A percentile compares a stretch with the other conserved stretches of the same genome.
Evolutionary conservation across 139 green algal species (phyloP).

Genomic region (Chlorella sp.): DNA sequence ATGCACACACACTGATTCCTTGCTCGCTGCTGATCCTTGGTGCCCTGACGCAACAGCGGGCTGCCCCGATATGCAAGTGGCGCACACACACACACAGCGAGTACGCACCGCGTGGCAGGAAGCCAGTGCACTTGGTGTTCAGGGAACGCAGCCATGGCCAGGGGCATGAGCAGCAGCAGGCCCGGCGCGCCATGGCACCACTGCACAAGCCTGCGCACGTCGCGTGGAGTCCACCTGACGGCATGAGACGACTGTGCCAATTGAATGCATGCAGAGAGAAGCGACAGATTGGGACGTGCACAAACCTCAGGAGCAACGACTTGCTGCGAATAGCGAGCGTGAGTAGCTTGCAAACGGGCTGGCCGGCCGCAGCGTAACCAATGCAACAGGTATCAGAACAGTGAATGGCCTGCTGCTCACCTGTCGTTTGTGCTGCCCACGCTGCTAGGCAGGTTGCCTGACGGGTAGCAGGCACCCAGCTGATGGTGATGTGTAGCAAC

Average conservation of each 20-base stretch:
- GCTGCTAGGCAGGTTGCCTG: constrained; percentile 1
- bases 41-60: too few relatives aligned
- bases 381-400: background rate
- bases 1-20: too few relatives aligned
- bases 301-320: background rate
- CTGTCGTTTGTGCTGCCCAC: background rate
- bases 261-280: background rate
- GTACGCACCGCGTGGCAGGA: too few relatives aligned
- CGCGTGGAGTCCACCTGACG: background rate
- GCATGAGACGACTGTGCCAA: background rate
- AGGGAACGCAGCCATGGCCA: background rate
- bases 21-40: too few relatives aligned
- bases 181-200: constrained; percentile 3
- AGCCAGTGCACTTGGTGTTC: too few relatives aligned
- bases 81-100: too few relatives aligned
- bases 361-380: too few relatives aligned
- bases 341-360: too few relatives aligned
- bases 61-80: too few relatives aligned
- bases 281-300: background rate
- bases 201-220: constrained; percentile 1
- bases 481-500: too few relatives aligned
- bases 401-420: background rate
- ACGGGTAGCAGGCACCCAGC: background rate
- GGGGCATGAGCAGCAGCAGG: background rate
- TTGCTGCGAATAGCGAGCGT: too few relatives aligned